Evolutionary conservation across 2,329 filamentous ascomycete genomes (phyloP), one percentile per base, ranked within the genome.

Genomic region (Fusarium succisae): DNA sequence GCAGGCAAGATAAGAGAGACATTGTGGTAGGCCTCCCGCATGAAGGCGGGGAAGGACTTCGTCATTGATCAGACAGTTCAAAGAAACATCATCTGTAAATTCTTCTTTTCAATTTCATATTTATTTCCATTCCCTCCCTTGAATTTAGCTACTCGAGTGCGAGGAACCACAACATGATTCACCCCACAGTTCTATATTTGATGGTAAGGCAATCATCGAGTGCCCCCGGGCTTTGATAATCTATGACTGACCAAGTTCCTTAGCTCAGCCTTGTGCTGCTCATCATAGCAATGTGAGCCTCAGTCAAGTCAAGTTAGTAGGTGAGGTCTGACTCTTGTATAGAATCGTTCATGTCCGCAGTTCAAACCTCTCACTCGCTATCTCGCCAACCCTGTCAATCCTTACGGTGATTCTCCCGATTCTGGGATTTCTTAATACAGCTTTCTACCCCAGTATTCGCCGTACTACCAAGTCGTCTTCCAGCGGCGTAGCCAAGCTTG

Each of bases 301-400:
- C 20, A 24, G 6, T 4, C 18, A 4, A n/a, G 17, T 10, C 50
- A 6, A 1, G 8, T 15, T 35, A 18, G 13, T 13, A 13, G 45
- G 41, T 47, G 14, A 45, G 15, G 43, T 48, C 69, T 61, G n/a
- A 72, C 55, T 37, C 32, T 47, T 24, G 14, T 35, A 22, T 63
- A 86, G 85, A 18, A 79, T 83, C 74, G 77, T 83, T 58, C 83
- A 86, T 73, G 76, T 84, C 75, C 80, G 82, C 70, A 79, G 77
- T 64, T 67, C 79, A 22, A 78, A 77, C 56, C 82, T 86, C 45
- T 84, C 83, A 30, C 83, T 87, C 12, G 84, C 84, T 35, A 74
- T 86, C 58, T 78, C 82, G 5, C 76, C 81, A 0, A 64, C 51
- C 51, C 58, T 84, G 14, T 83, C 84, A 32, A 73, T 85, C 60